These are phyloP conservation scores for Aspergillus haitiensis DNA, from an alignment of 495 filamentous ascomycete species.

Conservation along the genomic window DNA sequence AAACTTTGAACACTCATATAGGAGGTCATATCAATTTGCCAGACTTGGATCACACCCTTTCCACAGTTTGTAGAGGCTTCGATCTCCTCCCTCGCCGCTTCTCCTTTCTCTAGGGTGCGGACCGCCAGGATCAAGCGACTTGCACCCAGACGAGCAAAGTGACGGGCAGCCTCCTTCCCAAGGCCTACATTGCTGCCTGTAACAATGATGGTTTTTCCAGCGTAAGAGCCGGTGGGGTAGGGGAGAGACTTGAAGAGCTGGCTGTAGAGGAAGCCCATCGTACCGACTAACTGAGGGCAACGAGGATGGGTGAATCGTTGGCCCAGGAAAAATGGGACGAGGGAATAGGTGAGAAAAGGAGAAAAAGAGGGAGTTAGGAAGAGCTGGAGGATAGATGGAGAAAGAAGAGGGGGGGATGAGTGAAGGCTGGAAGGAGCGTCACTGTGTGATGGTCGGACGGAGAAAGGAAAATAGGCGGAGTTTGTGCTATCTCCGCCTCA, in stretches of 20 bases:
- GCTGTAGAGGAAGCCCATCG: conserved; percentile 10
- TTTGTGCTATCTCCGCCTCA: too few relatives aligned
- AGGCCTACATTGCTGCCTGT: conserved; percentile 54
- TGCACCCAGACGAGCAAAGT: conserved; percentile 41
- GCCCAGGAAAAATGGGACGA: too few relatives aligned
- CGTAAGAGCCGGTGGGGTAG: conserved; percentile 14
- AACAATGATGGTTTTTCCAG: conserved; percentile 50
- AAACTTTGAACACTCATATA: conserved; percentile 37
- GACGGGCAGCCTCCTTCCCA: conserved; percentile 47
- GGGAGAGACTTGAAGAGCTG: conserved; percentile 1
- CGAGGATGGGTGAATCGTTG: too few relatives aligned
- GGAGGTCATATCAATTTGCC: conserved; percentile 37
- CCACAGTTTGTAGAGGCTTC: conserved; percentile 25
- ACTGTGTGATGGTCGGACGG: too few relatives aligned
- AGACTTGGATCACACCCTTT: conserved; percentile 36
- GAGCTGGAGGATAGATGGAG: too few relatives aligned
- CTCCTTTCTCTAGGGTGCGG: conserved; percentile 41
- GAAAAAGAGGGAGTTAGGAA: too few relatives aligned
- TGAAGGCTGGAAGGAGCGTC: too few relatives aligned
- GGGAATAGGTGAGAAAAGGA: too few relatives aligned
- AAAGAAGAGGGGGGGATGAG: too few relatives aligned
- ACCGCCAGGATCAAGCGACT: conserved; percentile 48
- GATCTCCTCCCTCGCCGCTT: conserved; percentile 39
- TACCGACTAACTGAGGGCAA: not conserved
- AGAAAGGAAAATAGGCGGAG: too few relatives aligned